Base-by-base conservation (phyloP, 176 grass and related monocot species). In the Raddia distichophylla region DNA sequence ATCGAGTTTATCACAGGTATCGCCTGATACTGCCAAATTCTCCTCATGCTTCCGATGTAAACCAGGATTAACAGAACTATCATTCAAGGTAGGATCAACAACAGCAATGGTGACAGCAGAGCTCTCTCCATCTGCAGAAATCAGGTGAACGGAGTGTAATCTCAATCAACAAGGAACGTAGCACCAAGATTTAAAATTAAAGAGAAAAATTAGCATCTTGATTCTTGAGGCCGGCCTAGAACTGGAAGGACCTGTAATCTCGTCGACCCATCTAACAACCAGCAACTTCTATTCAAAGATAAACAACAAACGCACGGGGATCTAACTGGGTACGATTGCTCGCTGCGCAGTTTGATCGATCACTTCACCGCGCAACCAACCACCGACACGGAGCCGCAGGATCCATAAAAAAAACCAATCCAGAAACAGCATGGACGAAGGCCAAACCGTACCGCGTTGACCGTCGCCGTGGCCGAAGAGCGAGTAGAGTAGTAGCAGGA, bases 401-500 rank as follows among this genome's bases (percentile, higher is more conserved):
- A 57, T 79, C 60, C 13, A 60, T 49, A 71, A 54, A 56, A 54
- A 56, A 6, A 44, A 1, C 52, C 55, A 82, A 62, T 40, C 10
- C 5, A 57, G 11, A 56, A 48, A 19, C 34, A n/a, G 10, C 6
- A 74, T 35, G 45, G n/a, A 66, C 11, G 71, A 78, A 14, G 48
- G 48, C 18, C 2, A 51, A 71, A 59, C 14, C 46, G 52, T 91
- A 95, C 97, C 93, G 67, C 55, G 86, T 81, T 86, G 90, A 54
- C 85, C 83, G 81, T 92, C 89, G 63, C 97, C 91, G 64, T 99
- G 85, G 11, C 91, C 87, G 89, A 93, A 75, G 72, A 93, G 85
- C 49, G 83, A 85, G 81, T 91, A 85, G 63, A 99, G 85, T 20
- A 99, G 83, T 57, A 99, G 85, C 37, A 93, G 68, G 5, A 89